Evolutionary conservation across 2,329 filamentous ascomycete genomes (phyloP).

Genomic region (Colletotrichum echinochloae): DNA sequence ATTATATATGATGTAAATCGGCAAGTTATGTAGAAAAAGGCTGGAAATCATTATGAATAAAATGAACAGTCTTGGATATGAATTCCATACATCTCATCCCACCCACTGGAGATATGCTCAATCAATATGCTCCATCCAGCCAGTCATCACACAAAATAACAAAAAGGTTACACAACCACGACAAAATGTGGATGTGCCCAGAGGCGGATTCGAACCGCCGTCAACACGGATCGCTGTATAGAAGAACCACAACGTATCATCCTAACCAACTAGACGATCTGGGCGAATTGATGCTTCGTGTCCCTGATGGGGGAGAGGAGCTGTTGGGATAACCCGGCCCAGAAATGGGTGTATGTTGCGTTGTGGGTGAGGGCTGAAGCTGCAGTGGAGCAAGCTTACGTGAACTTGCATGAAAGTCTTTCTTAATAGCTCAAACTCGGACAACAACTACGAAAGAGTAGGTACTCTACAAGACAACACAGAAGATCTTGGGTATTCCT

Average conservation of each 20-base stretch:
- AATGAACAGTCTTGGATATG: no score
- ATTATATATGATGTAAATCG: no score
- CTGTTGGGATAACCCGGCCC: not conserved
- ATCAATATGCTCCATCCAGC: no score
- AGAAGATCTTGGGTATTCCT: not conserved
- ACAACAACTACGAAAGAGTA: not conserved
- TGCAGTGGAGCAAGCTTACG: slow-evolving; percentile 5
- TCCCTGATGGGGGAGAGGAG: slow-evolving; percentile 10
- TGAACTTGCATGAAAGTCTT: not conserved
- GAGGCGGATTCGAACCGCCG: slow-evolving; percentile 40
- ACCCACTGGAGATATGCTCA: no score
- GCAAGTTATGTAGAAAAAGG: no score
- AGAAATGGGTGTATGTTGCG: slow-evolving; percentile 4
- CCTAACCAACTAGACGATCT: slow-evolving; percentile 40
- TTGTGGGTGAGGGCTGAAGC: slow-evolving; percentile 1
- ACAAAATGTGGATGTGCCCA: slow-evolving; percentile 16
- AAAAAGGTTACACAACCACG: no score
- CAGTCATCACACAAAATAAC: no score
- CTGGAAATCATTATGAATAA: no score
- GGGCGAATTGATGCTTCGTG: slow-evolving; percentile 23
- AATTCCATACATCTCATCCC: no score
- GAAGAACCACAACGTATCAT: slow-evolving; percentile 38
- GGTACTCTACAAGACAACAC: no score
- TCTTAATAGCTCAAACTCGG: not conserved
- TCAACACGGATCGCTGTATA: slow-evolving; percentile 37